Conservation (phyloP, 225 moss, liverwort and hornwort genomes). For the Polytrichum commune region DNA sequence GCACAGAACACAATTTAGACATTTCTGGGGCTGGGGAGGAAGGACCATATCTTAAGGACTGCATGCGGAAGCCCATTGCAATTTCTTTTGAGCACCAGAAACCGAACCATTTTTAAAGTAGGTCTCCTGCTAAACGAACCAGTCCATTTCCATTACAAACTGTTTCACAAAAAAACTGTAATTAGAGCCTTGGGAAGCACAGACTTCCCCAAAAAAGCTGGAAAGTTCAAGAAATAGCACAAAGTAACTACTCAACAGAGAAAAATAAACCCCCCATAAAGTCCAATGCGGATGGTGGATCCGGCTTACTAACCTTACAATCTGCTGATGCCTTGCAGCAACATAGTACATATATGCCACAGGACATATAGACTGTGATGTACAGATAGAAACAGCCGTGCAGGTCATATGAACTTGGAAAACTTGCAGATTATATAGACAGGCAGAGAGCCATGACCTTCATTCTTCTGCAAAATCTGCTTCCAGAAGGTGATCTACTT, state of each 20-base stretch:
- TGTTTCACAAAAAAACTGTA: no score
- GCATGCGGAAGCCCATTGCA: no score
- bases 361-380: constrained; percentile 12
- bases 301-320: constrained; percentile 20
- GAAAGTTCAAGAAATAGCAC: constrained; percentile 2
- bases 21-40: no score
- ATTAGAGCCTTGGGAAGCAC: no score
- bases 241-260: constrained; percentile 1
- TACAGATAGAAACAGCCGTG: constrained; percentile 14
- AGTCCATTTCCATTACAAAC: no score
- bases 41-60: no score
- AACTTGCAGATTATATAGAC: not conserved
- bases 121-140: no score
- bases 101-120: no score
- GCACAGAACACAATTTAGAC: no score
- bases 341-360: constrained; percentile 8
- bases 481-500: constrained; percentile 20
- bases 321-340: constrained; percentile 16
- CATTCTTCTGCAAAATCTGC: constrained; percentile 17
- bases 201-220: not conserved
- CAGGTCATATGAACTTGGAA: constrained; percentile 5
- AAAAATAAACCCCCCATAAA: constrained; percentile 7
- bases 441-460: constrained; percentile 13
- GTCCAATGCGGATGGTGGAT: constrained; percentile 15
- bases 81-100: no score